Percentiles rank a stretch among this genome's conserved stretches.
phyloP scores from a whole-genome alignment of 768 basidiomycete species.

The Pleurotus citrinopileatus region DNA sequence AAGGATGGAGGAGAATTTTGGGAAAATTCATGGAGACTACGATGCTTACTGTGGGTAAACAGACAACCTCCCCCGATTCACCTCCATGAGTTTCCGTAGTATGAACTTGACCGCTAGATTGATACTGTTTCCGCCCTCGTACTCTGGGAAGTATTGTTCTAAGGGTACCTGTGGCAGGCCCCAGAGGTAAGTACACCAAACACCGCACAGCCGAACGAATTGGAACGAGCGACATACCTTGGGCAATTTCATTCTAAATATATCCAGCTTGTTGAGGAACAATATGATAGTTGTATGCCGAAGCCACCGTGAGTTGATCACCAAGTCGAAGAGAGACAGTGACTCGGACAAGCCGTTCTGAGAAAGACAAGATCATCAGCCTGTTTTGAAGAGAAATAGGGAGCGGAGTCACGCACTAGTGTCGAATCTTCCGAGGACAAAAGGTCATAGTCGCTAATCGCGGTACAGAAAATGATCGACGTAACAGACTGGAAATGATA shows the following conservation, averaged over 20 bases:
- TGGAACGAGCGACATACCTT: constrained; percentile 28
- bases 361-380: background rate
- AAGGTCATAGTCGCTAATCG: constrained; percentile 60
- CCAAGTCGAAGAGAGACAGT: constrained; percentile 84
- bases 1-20: too few species aligned
- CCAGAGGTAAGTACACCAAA: background rate
- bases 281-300: constrained; percentile 88
- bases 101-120: constrained; percentile 96
- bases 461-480: constrained; percentile 65
- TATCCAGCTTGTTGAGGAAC: constrained; percentile 92
- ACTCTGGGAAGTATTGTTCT: constrained; percentile 83
- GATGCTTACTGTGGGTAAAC: constrained; percentile 85
- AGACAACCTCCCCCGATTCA: constrained; percentile 76
- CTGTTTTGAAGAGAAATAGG: too few species aligned
- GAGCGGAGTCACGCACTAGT: constrained; percentile 50
- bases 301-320: constrained; percentile 94
- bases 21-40: constrained; percentile 5
- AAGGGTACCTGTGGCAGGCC: constrained; percentile 68
- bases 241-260: constrained; percentile 87
- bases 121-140: constrained; percentile 84
- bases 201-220: too few species aligned
- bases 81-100: constrained; percentile 92
- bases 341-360: constrained; percentile 95
- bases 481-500: constrained; percentile 64
- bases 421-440: constrained; percentile 63